A percentile compares a stretch with the other conserved stretches of the same genome.
phyloP scores from a whole-genome alignment of 495 filamentous ascomycete species.

The Platismatia glauca region DNA sequence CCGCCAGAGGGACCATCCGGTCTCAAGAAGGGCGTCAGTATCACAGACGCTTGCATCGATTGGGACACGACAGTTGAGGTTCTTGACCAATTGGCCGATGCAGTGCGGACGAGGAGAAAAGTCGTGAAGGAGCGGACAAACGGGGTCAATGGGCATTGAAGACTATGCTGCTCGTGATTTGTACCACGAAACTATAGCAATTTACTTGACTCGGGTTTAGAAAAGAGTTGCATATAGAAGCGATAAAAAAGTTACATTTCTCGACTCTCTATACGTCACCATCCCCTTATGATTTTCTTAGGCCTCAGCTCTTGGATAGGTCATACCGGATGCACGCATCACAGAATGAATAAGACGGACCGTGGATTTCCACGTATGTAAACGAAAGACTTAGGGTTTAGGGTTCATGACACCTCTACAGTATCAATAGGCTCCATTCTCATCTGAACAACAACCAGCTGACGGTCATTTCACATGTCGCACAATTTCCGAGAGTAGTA shows the following conservation, averaged over 20 bases:
- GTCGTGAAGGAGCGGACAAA: conserved; percentile 21
- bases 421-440: neutral
- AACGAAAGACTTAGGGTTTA: neutral
- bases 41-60: conserved; percentile 94
- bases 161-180: neutral
- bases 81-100: conserved; percentile 68
- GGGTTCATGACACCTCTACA: too few relatives aligned
- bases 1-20: conserved; percentile 78
- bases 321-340: too few relatives aligned
- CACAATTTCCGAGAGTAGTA: neutral
- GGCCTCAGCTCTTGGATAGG: too few relatives aligned
- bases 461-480: neutral
- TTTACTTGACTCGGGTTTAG: neutral
- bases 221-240: neutral
- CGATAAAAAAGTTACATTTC: neutral
- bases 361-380: too few relatives aligned
- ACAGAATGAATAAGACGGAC: too few relatives aligned
- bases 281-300: too few relatives aligned
- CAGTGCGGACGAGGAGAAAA: conserved; percentile 62
- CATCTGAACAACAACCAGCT: neutral
- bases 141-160: conserved; percentile 1
- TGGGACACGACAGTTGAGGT: conserved; percentile 88
- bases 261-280: too few relatives aligned
- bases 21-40: conserved; percentile 90
- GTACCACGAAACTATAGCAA: neutral